phyloP scores from a whole-genome alignment of 2,329 filamentous ascomycete genomes.

The Ophiostoma novo-ulmi region DNA sequence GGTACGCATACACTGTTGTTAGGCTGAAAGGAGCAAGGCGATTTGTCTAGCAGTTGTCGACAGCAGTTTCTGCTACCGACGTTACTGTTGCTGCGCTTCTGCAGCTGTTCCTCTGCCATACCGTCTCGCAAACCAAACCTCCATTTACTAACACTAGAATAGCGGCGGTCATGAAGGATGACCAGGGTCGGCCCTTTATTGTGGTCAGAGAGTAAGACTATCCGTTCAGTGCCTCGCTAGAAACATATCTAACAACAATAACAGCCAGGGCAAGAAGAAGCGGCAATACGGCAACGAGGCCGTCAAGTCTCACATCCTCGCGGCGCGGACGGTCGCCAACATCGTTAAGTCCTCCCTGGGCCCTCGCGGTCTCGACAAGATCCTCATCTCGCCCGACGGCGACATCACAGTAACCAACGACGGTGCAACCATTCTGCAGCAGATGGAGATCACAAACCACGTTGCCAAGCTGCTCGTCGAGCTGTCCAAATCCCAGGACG shows the following conservation, averaged over 20 bases:
- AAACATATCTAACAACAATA: neutral
- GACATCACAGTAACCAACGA: constrained; percentile 99
- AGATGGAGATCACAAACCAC: constrained; percentile 99
- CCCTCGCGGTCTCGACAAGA: constrained; percentile 95
- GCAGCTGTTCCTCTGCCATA: neutral
- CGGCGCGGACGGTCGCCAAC: constrained; percentile 90
- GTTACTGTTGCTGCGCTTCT: neutral
- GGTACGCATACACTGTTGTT: constrained; percentile 48
- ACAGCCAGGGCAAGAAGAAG: constrained; percentile 93
- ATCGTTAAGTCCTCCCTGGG: constrained; percentile 97
- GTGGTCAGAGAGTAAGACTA: constrained; percentile 83
- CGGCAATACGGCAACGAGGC: constrained; percentile 94
- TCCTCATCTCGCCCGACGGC: constrained; percentile 95
- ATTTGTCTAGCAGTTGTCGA: constrained; percentile 17
- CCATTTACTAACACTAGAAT: constrained; percentile 21
- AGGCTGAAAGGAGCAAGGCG: neutral
- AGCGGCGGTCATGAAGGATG: constrained; percentile 86
- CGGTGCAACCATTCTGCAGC: constrained; percentile 91
- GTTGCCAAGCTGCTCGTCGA: constrained; percentile 95
- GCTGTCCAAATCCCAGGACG: constrained; percentile 96
- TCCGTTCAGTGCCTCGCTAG: constrained; percentile 28
- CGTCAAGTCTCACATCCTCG: constrained; percentile 96
- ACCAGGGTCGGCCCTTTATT: constrained; percentile 95
- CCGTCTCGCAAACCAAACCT: neutral
- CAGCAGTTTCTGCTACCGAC: too few species aligned